A percentile compares a stretch with the other conserved stretches of the same genome.
Conservation (phyloP, 2,329 filamentous ascomycete genomes). For the Colletotrichum sp. region DNA sequence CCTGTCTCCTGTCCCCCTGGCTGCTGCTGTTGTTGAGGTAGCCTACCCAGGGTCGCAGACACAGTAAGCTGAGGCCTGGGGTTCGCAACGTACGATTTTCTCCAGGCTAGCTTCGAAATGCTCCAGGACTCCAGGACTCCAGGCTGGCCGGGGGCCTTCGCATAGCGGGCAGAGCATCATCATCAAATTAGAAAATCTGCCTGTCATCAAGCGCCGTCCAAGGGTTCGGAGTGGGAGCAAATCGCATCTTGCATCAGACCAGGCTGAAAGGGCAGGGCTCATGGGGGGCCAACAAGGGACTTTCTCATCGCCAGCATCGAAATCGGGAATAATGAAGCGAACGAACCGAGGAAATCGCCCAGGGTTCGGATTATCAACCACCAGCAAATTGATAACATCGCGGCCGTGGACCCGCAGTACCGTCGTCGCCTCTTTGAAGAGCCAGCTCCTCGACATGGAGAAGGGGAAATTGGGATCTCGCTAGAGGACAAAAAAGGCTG, state of each 20-base stretch:
- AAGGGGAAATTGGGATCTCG: background rate
- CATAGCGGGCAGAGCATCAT: background rate
- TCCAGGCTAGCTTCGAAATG: background rate
- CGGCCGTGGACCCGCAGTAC: background rate
- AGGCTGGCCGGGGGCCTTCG: background rate
- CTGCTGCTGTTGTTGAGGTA: background rate
- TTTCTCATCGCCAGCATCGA: background rate
- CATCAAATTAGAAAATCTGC: background rate
- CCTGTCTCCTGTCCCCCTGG: background rate
- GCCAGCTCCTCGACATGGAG: background rate
- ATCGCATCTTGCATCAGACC: background rate
- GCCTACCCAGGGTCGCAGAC: background rate
- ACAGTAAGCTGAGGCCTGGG: background rate
- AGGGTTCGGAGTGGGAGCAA: background rate
- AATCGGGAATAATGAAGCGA: conserved; percentile 4
- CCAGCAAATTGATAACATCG: background rate
- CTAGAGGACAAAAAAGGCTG: background rate
- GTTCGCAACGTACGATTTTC: background rate
- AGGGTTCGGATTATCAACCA: background rate
- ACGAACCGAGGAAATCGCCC: background rate
- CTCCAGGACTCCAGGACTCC: background rate
- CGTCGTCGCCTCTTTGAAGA: background rate
- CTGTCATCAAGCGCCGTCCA: background rate
- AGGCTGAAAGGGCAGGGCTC: background rate
- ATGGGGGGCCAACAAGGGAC: background rate